These are phyloP conservation scores for Kluyveromyces siamensis DNA, from an alignment of 805 yeast species.

Conservation along the genomic window DNA sequence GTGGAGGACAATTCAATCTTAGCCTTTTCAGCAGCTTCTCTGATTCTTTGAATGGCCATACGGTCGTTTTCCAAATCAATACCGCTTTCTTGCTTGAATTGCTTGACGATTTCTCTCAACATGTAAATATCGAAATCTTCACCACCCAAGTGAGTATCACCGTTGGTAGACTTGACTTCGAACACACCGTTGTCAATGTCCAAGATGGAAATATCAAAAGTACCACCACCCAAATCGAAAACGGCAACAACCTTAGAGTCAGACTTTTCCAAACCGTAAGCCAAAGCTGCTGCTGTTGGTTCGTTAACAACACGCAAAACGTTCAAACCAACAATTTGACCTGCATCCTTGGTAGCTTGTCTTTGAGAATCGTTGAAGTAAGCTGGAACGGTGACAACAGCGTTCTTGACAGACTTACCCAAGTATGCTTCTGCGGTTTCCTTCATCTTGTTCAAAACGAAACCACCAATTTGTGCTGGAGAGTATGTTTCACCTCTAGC, in stretches of 20 bases:
- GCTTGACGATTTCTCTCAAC: constrained; percentile 73
- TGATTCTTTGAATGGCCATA: constrained; percentile 67
- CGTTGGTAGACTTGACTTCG: constrained; percentile 96
- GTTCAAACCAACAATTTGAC: constrained; percentile 91
- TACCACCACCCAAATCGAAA: constrained; percentile 98
- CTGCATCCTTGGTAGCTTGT: constrained; percentile 91
- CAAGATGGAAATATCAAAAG: constrained; percentile 91
- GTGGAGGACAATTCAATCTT: constrained; percentile 74
- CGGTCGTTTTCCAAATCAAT: constrained; percentile 50
- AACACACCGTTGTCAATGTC: constrained; percentile 97
- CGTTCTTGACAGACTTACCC: constrained; percentile 80
- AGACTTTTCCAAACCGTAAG: constrained; percentile 83
- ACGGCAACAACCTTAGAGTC: constrained; percentile 84
- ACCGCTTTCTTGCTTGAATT: constrained; percentile 66
- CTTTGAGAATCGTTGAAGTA: constrained; percentile 78
- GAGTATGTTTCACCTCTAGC: constrained; percentile 83
- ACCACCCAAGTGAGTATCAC: constrained; percentile 83
- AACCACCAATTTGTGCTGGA: constrained; percentile 94
- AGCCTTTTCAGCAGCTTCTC: constrained; percentile 78
- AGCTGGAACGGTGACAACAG: constrained; percentile 87
- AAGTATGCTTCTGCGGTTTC: constrained; percentile 92
- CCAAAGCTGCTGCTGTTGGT: constrained; percentile 89
- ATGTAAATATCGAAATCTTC: constrained; percentile 81
- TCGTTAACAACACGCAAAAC: constrained; percentile 74
- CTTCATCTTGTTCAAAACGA: constrained; percentile 91